Percentiles rank a stretch among this genome's conserved stretches.
Evolutionary conservation across 805 yeast genomes (phyloP).

Genomic region (Tetrapisispora pingtungensis): DNA sequence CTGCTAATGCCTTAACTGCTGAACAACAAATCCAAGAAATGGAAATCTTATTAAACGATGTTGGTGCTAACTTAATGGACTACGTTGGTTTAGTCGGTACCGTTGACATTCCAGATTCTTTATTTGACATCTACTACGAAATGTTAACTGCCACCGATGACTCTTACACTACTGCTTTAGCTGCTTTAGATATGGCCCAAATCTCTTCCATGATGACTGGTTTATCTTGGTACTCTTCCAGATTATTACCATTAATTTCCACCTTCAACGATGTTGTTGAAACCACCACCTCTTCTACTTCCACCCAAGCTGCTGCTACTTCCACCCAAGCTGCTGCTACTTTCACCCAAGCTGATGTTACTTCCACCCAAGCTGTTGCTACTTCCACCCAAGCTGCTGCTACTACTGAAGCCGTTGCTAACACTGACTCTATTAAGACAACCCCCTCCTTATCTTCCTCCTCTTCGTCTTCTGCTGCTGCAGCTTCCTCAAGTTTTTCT

Average conservation of each 20-base stretch:
- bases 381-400: slow-evolving; percentile 6
- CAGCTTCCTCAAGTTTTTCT: background rate
- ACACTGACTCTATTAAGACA: slow-evolving; percentile 7
- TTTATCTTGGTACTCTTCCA: slow-evolving; percentile 29
- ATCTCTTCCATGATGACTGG: slow-evolving; percentile 25
- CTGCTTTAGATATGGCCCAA: slow-evolving; percentile 8
- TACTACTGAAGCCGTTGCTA: background rate
- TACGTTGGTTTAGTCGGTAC: slow-evolving; percentile 13
- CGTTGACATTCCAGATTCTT: slow-evolving; percentile 15
- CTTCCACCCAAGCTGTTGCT: slow-evolving; percentile 8
- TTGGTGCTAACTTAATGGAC: slow-evolving; percentile 8
- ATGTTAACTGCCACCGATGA: slow-evolving; percentile 15
- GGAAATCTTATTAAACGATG: slow-evolving; percentile 15
- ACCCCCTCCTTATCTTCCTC: no score
- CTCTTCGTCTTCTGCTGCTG: background rate
- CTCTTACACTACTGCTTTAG: slow-evolving; percentile 23
- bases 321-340: background rate
- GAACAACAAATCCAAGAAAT: slow-evolving; percentile 16
- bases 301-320: slow-evolving; percentile 1
- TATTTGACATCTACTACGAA: slow-evolving; percentile 12
- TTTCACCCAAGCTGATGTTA: no score
- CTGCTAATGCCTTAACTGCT: slow-evolving; percentile 12
- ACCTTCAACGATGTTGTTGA: background rate
- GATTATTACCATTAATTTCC: slow-evolving; percentile 13
- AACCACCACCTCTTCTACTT: slow-evolving; percentile 4